phyloP scores from a whole-genome alignment of 2,329 filamentous ascomycete species.

The Diplodia intermedia region DNA sequence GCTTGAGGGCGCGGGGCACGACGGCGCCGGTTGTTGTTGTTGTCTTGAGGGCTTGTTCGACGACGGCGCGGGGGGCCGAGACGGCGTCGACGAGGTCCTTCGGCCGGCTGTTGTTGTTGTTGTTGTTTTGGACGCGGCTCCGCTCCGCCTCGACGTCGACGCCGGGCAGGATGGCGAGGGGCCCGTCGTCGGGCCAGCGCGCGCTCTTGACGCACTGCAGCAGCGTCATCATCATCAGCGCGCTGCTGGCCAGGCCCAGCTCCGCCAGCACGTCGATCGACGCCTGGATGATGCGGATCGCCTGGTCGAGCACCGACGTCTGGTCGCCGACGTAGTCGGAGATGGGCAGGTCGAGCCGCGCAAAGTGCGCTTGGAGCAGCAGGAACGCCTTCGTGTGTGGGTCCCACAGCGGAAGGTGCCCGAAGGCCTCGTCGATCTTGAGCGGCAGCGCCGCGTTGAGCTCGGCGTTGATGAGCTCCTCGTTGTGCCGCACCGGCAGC shows the following conservation, averaged over 20 bases:
- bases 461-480: constrained; percentile 95
- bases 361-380: constrained; percentile 93
- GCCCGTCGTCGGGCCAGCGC: constrained; percentile 84
- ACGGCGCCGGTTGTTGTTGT: constrained; percentile 59
- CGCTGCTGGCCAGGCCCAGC: constrained; percentile 79
- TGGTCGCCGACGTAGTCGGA: constrained; percentile 97
- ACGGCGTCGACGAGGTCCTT: constrained; percentile 51
- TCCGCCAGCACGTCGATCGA: constrained; percentile 93
- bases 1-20: constrained; percentile 62
- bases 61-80: constrained; percentile 32
- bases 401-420: constrained; percentile 88
- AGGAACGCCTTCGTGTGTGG: constrained; percentile 97
- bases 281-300: constrained; percentile 95
- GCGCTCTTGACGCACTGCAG: constrained; percentile 93
- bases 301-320: constrained; percentile 86
- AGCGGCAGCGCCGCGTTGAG: constrained; percentile 83
- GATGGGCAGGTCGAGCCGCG: constrained; percentile 88
- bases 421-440: constrained; percentile 57
- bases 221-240: constrained; percentile 80
- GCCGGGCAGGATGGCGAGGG: constrained; percentile 79
- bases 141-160: constrained; percentile 59
- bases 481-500: constrained; percentile 95
- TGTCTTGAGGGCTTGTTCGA: constrained; percentile 53
- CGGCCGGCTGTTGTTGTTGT: constrained; percentile 37
- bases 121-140: constrained; percentile 49